Base-by-base conservation (phyloP, 169 alveolate genomes). In the Plasmodium malariae region DNA sequence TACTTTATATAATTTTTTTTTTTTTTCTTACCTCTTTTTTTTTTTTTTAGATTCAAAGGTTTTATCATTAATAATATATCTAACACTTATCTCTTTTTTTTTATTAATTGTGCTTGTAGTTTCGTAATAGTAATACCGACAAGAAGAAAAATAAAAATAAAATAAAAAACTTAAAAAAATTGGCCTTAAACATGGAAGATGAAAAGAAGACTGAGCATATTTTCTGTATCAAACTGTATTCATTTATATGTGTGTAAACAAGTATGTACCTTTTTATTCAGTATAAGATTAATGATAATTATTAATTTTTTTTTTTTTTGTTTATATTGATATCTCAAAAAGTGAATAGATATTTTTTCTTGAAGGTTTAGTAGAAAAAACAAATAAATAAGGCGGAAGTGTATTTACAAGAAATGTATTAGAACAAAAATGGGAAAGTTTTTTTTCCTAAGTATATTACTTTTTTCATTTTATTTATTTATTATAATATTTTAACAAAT, bases 21-120 rank as follows among this genome's bases (percentile, higher is more conserved):
- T 36, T 51, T n/a, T 43, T 30, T 36, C 32, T 55, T 69, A 7
- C 45, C 67, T 55, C 69, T 60, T 45, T 24, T 51, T 69, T 63
- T 62, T 26, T 34, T 37, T 24, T 55, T 11, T 54, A 59, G 87
- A 69, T 86, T 63, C 87, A 24, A 69, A 69, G 40, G 28, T 57
- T 28, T 34, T 69, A 43, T 69, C 92, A 19, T 37, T 86, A 40
- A 69, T 86, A 57, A 54, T 86, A 49, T 86, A 69, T 55, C 70
- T 86, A 14, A 19, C 74, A 34, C 30, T 37, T 12, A 86, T 69
- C 17, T 26, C 76, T 55, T 55, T 71, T 57, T 65, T 69, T 71
- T 54, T 86, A 65, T 14, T 70, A 36, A 24, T 59, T 30, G 87
- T 86, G 43, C 76, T 86, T 36, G 62, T 59, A 36, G 74, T 86